Evolutionary conservation across 495 filamentous ascomycete species (phyloP).

Genomic region (Trichoderma virens): DNA sequence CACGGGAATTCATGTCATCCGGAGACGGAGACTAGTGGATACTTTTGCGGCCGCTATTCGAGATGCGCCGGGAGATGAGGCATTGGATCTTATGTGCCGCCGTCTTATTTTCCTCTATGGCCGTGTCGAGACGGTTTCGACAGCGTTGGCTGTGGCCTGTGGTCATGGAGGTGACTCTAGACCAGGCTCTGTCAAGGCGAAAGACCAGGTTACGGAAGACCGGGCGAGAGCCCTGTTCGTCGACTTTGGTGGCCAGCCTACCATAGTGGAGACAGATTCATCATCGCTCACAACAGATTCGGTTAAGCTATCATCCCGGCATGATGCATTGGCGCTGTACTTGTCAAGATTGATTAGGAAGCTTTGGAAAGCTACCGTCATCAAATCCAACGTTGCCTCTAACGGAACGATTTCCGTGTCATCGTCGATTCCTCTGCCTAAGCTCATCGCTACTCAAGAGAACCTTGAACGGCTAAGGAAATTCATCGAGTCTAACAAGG

Average conservation of each 20-base stretch:
- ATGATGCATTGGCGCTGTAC: constrained; percentile 81
- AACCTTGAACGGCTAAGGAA: constrained; percentile 67
- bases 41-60: constrained; percentile 79
- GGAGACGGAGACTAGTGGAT: constrained; percentile 79
- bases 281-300: constrained; percentile 56
- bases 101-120: constrained; percentile 80
- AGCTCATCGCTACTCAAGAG: constrained; percentile 68
- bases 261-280: constrained; percentile 68
- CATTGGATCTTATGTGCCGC: constrained; percentile 67
- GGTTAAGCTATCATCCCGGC: constrained; percentile 78
- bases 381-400: constrained; percentile 31
- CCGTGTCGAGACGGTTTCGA: constrained; percentile 74
- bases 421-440: constrained; percentile 54
- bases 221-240: constrained; percentile 81
- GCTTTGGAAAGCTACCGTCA: constrained; percentile 66
- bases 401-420: constrained; percentile 47
- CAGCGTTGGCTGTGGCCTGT: constrained; percentile 92
- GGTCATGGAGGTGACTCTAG: constrained; percentile 74
- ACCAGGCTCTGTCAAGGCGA: constrained; percentile 59
- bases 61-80: constrained; percentile 66
- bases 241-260: constrained; percentile 77
- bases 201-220: constrained; percentile 76
- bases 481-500: constrained; percentile 78
- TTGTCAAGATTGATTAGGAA: constrained; percentile 75
- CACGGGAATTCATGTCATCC: constrained; percentile 74